phyloP scores from a whole-genome alignment of 257 asterid genomes.

The Misopates orontium region DNA sequence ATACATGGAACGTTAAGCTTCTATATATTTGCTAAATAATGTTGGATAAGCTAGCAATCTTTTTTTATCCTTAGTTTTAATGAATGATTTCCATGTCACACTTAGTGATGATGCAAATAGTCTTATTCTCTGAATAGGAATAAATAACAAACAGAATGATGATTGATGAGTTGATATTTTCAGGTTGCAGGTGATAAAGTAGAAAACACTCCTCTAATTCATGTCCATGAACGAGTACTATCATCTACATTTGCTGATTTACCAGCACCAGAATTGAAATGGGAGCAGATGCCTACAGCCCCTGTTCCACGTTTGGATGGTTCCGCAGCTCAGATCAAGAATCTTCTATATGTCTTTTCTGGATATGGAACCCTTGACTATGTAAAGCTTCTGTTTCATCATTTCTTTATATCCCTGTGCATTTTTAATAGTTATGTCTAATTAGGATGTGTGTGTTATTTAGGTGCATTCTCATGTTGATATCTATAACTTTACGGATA shows the following conservation, averaged over 20 bases:
- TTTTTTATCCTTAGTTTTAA: too few species aligned
- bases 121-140: too few species aligned
- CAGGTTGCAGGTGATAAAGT: slow-evolving; percentile 26
- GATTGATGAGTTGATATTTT: slow-evolving; percentile 3
- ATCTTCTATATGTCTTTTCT: slow-evolving; percentile 58
- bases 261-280: slow-evolving; percentile 66
- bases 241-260: slow-evolving; percentile 72
- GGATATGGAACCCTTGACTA: slow-evolving; percentile 63
- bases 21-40: too few species aligned
- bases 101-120: too few species aligned
- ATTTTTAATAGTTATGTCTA: slow-evolving; percentile 1
- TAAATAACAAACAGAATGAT: neutral
- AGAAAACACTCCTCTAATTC: slow-evolving; percentile 25
- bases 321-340: slow-evolving; percentile 55
- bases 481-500: slow-evolving; percentile 56
- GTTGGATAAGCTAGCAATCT: too few species aligned
- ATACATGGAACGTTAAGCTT: neutral
- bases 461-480: slow-evolving; percentile 83
- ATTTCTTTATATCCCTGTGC: neutral
- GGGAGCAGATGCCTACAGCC: slow-evolving; percentile 81
- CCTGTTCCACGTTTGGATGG: slow-evolving; percentile 90
- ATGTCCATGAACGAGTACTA: slow-evolving; percentile 38
- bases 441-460: neutral
- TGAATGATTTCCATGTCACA: too few species aligned
- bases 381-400: slow-evolving; percentile 36